Percentiles rank a stretch among this genome's conserved stretches.
Conservation (phyloP, 768 basidiomycete genomes). For the Lactarius indigo region DNA sequence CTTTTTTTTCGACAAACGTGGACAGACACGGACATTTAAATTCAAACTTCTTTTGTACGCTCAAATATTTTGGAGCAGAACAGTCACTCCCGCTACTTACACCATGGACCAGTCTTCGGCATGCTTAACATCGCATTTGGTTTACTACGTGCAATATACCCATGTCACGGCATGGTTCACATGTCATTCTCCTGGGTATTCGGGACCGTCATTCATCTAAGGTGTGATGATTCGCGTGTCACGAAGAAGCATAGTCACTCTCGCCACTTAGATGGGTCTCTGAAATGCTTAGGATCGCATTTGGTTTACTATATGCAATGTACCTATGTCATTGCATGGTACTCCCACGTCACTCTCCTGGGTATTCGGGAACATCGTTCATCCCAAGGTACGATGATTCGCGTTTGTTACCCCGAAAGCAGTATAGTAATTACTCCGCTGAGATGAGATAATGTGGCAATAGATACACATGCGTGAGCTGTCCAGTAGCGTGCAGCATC, state of each 20-base stretch:
- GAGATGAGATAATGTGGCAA: neutral
- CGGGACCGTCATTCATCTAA: neutral
- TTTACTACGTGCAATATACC: constrained; percentile 7
- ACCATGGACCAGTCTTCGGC: constrained; percentile 5
- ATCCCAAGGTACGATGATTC: neutral
- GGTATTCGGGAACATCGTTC: neutral
- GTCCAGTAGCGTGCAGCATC: neutral
- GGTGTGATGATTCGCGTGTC: neutral
- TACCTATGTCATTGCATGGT: neutral
- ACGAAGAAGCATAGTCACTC: neutral
- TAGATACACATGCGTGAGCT: neutral
- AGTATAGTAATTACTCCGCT: neutral
- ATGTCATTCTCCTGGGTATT: neutral
- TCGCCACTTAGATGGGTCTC: constrained; percentile 6
- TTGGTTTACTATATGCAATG: constrained; percentile 6
- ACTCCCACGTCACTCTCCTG: neutral
- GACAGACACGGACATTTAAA: constrained; percentile 2
- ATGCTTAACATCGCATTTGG: constrained; percentile 7
- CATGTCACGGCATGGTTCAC: neutral
- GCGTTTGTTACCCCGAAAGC: neutral
- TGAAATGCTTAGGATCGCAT: constrained; percentile 6
- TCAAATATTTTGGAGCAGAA: neutral
- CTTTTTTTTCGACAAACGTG: neutral
- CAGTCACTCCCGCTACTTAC: constrained; percentile 5
- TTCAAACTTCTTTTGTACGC: neutral